Conservation (phyloP, 371 early-diverging fungal genomes). For the Syncephalis fuscata region DNA sequence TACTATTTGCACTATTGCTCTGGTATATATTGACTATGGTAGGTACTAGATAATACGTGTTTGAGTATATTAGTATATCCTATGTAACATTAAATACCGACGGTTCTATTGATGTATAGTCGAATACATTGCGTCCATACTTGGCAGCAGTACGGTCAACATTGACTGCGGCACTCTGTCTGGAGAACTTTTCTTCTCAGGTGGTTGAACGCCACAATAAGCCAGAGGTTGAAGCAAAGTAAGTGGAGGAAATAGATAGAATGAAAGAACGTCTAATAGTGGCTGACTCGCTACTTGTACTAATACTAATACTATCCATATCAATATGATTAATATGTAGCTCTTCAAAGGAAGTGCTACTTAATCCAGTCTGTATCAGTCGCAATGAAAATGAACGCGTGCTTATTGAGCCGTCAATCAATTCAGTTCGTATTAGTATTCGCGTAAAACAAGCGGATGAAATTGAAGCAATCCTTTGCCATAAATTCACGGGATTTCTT, state of each 20-base stretch:
- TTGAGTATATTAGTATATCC: no score
- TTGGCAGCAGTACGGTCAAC: constrained; percentile 87
- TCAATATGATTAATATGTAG: constrained; percentile 13
- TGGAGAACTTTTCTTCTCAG: constrained; percentile 94
- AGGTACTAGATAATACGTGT: no score
- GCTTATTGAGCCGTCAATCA: constrained; percentile 83
- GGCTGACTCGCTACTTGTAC: no score
- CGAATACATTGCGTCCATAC: constrained; percentile 92
- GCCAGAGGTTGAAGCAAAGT: constrained; percentile 93
- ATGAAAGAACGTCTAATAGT: no score
- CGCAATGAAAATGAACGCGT: constrained; percentile 93
- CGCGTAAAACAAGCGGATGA: constrained; percentile 97
- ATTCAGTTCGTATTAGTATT: constrained; percentile 86
- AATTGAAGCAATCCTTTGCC: constrained; percentile 84
- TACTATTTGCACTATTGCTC: no score
- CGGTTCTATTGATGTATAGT: constrained; percentile 30
- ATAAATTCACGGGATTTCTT: constrained; percentile 92
- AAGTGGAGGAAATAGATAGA: no score
- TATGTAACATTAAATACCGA: no score
- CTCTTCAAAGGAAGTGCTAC: constrained; percentile 60
- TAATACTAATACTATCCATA: background rate
- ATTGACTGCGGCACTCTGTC: constrained; percentile 83
- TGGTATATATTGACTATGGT: no score
- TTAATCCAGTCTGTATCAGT: constrained; percentile 79
- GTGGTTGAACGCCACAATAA: constrained; percentile 95